Base-by-base conservation (phyloP, 805 yeast species). In the Candida adriatica region DNA sequence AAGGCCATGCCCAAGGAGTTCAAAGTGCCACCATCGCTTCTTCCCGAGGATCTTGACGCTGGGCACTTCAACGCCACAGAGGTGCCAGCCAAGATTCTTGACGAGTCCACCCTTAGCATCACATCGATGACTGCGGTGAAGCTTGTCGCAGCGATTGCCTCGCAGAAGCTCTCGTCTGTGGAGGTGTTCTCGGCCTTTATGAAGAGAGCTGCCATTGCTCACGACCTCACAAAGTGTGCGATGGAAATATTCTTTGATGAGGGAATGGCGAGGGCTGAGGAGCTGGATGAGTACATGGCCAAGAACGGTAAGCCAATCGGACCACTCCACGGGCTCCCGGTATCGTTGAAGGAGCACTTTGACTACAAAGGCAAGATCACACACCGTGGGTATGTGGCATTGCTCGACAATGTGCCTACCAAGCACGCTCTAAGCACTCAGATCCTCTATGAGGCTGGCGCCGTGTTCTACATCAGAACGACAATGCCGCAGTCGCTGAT, bases 261-360 rank as follows among this genome's bases (percentile, higher is more conserved):
- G 37, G 88, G 79, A n/a, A 48, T 73, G 24, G 46, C 49, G 23
- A 59, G 71, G 38, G 81, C 82, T 6, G 43, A 66, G 43, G 71
- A 66, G 45, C 59, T 75, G 44, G 84, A 79, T 58, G 73, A 70
- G 1, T 63, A 65, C 43, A 53, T 60, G 29, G 53, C 52, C 10
- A 60, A 61, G 24, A 33, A 73, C 71, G 80, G 79, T 13, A 56
- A 67, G 39, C 61, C 75, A 1, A 53, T 68, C 23, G 86, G 86
- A 26, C 79, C 83, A 11, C 57, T 78, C 33, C 86, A 78, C 44
- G 86, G 86, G 19, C 54, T 78, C 18, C 86, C 85, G 11, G 56
- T 79, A 18, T 77, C 84, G 0, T 54, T 78, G 25, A 79, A 78
- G 46, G 86, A 79, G 48, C 84, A 77, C 44, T 62, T 72, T 52